Percentiles rank a stretch among this genome's conserved stretches.
Conservation (phyloP, 371 early-diverging fungal genomes). For the Zychaea mexicana region DNA sequence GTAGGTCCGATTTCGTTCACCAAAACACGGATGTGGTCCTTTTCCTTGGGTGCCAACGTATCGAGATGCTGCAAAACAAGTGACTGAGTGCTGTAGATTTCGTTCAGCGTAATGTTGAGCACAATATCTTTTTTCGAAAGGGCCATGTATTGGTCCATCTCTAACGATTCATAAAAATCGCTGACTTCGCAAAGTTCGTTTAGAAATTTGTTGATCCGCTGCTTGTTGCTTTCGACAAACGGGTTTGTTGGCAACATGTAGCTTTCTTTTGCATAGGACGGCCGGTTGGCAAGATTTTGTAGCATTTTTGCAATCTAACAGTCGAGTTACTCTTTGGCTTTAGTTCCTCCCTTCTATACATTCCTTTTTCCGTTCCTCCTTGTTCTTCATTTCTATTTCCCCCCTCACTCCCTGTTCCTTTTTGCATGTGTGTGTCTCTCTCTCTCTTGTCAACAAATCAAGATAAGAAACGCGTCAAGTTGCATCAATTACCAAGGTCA, state of each 20-base stretch:
- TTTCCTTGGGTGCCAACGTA: conserved; percentile 76
- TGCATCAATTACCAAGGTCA: conserved; percentile 76
- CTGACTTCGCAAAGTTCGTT: conserved; percentile 92
- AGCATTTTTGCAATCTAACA: conserved; percentile 84
- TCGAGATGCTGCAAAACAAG: conserved; percentile 83
- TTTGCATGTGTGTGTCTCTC: too few relatives aligned
- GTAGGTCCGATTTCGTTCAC: conserved; percentile 80
- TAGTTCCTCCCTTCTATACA: too few relatives aligned
- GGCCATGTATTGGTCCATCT: conserved; percentile 97
- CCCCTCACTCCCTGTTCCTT: not conserved
- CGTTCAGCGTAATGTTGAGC: conserved; percentile 89
- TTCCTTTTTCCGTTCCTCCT: too few relatives aligned
- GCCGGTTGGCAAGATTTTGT: conserved; percentile 94
- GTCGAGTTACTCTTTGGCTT: too few relatives aligned
- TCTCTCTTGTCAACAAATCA: not conserved
- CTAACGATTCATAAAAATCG: conserved; percentile 93
- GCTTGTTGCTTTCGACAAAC: conserved; percentile 88
- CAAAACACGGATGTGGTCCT: conserved; percentile 78
- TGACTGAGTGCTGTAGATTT: conserved; percentile 90
- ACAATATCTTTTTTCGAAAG: conserved; percentile 89
- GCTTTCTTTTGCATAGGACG: conserved; percentile 89
- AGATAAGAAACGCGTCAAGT: not conserved
- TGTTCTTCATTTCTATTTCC: not conserved
- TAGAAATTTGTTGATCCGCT: conserved; percentile 83
- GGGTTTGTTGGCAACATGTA: conserved; percentile 91